These are phyloP conservation scores for Carnegiea gigantea DNA, from an alignment of 179 eudicot species.

Conservation along the genomic window DNA sequence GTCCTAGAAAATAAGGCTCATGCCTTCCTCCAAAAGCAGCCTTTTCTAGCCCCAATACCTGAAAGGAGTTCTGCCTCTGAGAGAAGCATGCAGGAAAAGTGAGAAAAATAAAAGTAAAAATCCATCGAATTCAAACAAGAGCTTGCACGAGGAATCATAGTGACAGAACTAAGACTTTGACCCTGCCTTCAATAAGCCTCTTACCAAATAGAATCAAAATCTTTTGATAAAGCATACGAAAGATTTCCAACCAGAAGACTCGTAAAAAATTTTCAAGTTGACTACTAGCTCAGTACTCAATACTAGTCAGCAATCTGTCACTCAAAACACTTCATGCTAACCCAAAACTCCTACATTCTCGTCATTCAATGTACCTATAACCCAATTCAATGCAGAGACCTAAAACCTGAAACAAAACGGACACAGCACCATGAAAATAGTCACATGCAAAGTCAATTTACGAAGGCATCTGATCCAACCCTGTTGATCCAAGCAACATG, in stretches of 20 bases:
- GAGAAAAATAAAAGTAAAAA: neutral
- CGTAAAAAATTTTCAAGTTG: conserved; percentile 6
- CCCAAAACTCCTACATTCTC: neutral
- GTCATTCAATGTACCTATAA: neutral
- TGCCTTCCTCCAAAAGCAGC: conserved; percentile 15
- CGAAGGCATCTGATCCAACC: neutral
- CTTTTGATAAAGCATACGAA: conserved; percentile 32
- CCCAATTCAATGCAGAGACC: neutral
- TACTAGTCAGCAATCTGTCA: conserved; percentile 3
- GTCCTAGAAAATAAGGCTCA: conserved; percentile 18
- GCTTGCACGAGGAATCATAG: conserved; percentile 27
- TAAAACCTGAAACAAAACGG: neutral
- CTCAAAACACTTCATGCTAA: neutral
- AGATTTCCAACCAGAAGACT: conserved; percentile 13
- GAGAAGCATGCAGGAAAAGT: conserved; percentile 29
- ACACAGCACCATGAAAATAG: neutral
- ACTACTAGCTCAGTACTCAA: neutral
- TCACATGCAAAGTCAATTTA: neutral
- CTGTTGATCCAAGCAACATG: neutral
- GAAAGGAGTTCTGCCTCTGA: conserved; percentile 17
- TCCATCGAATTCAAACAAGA: conserved; percentile 17
- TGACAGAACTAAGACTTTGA: conserved; percentile 27
- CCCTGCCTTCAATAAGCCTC: conserved; percentile 27
- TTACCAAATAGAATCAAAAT: conserved; percentile 32
- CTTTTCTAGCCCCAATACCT: conserved; percentile 19